Evolutionary conservation across 2,329 filamentous ascomycete genomes (phyloP), one percentile per base, ranked within the genome.

Genomic region (Furcasterigmium furcatum): DNA sequence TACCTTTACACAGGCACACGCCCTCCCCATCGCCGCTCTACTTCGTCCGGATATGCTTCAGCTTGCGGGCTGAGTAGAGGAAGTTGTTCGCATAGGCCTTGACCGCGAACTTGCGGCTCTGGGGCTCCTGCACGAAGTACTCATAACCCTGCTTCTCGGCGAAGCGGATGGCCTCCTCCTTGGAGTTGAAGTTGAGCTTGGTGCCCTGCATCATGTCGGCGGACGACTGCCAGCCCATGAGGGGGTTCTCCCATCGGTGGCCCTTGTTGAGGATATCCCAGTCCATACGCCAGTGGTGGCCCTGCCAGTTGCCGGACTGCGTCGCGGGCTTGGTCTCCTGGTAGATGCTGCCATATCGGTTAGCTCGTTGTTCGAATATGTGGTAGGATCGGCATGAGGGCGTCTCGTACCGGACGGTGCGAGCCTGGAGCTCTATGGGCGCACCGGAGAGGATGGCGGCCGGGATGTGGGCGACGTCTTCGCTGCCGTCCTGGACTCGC

Each of bases 51-150:
- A 91, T 82, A 60, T 86, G 81, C 79, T 96, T 97, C 65, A 97
- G 74, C 80, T 92, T 94, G 69, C 82, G 85, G 12, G 87, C 74
- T 51, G 84, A 84, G 74, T 95, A 91, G 52, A 91, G 64, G 70
- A 97, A 99, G 74, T 97, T 96, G 71, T 95, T 95, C 50, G 94
- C 92, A 67, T 99, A 99, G 10, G 89, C 87, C 82, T 99, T 99
- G 50, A 91, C 88, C 14, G 83, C 74, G 58, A 96, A 85, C 62
- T 85, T 87, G 63, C 94, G 84, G 69, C 83, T 82, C 62, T 96
- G 95, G 29, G 94, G 92, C 72, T 97, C 94, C 76, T 97, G 94
- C 20, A 99, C 91, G 66, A 94, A 97, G 71, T 96, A 99, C 66
- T 99, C 92, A 65, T 99, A 99, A 29, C 95, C 94, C 70, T 99